Conservation (phyloP, 1,284 basidiomycete species). For the Crucibulum cyathiforme region DNA sequence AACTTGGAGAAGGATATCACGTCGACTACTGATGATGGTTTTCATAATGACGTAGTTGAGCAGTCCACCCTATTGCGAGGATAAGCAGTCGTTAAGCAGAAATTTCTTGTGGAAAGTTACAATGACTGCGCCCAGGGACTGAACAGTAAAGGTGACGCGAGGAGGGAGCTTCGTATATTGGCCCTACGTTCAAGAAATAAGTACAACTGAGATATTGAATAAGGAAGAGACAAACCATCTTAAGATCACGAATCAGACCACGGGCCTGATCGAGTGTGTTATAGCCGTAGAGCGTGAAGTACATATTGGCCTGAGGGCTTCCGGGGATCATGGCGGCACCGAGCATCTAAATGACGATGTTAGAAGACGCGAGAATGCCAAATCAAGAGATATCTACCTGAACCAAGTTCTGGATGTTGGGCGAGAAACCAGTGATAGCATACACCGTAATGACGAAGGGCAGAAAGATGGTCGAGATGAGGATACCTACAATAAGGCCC, state of each 20-base stretch:
- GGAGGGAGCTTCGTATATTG: conserved; percentile 74
- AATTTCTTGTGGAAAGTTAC: conserved; percentile 31
- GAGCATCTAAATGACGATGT: conserved; percentile 36
- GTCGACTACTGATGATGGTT: conserved; percentile 49
- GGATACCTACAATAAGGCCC: conserved; percentile 49
- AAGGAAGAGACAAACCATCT: conserved; percentile 42
- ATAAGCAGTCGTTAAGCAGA: background rate
- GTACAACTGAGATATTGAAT: background rate
- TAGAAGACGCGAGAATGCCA: background rate
- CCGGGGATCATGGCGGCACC: conserved; percentile 47
- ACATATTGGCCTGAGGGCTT: conserved; percentile 54
- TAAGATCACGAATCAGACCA: conserved; percentile 52
- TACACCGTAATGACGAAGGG: conserved; percentile 63
- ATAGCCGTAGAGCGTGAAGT: conserved; percentile 56
- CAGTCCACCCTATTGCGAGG: conserved; percentile 32
- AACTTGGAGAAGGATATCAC: conserved; percentile 47
- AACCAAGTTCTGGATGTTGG: conserved; percentile 40
- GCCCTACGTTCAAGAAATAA: conserved; percentile 33
- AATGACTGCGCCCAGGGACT: conserved; percentile 59
- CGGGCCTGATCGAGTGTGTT: conserved; percentile 53
- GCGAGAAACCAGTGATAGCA: conserved; percentile 53
- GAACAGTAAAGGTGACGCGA: conserved; percentile 63
- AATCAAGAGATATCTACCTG: conserved; percentile 31
- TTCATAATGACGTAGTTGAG: conserved; percentile 57
- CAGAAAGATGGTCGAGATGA: conserved; percentile 57